Evolutionary conservation across 352 stramenopile species (phyloP).

Genomic region (Phytophthora tentaculata): DNA sequence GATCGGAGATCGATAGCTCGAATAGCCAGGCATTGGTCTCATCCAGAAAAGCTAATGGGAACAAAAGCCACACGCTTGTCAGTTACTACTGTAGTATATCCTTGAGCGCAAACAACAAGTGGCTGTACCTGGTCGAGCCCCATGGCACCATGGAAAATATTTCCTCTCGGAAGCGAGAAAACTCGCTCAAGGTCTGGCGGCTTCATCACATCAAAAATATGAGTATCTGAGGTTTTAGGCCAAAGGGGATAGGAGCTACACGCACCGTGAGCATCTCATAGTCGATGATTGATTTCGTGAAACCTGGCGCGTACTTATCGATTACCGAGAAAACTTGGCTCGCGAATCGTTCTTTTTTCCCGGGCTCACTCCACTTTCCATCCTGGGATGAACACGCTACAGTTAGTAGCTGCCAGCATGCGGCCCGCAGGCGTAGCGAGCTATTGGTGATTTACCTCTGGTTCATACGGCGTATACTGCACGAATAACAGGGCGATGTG

Average conservation of each 20-base stretch:
- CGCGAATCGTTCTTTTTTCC: slow-evolving; percentile 83
- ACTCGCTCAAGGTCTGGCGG: slow-evolving; percentile 87
- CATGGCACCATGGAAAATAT: slow-evolving; percentile 93
- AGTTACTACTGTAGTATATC: background rate
- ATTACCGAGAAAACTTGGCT: slow-evolving; percentile 88
- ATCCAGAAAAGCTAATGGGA: slow-evolving; percentile 82
- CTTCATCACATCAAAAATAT: slow-evolving; percentile 30
- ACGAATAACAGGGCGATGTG: slow-evolving; percentile 92
- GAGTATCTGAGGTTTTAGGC: background rate
- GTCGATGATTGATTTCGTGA: slow-evolving; percentile 83
- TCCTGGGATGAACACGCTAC: slow-evolving; percentile 39
- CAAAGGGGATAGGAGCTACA: background rate
- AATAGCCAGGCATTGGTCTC: slow-evolving; percentile 83
- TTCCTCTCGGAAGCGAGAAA: slow-evolving; percentile 87
- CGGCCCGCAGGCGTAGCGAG: background rate
- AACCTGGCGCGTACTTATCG: slow-evolving; percentile 87
- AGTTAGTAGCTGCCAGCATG: background rate
- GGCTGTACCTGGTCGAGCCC: slow-evolving; percentile 79
- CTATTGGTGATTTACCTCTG: slow-evolving; percentile 57
- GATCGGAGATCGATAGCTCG: slow-evolving; percentile 85
- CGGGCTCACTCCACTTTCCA: slow-evolving; percentile 74
- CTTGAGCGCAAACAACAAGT: slow-evolving; percentile 1
- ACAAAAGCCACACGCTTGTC: background rate
- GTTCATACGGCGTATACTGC: slow-evolving; percentile 91
- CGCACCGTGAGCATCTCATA: slow-evolving; percentile 87